Conservation (phyloP, 1,139 yeast species). For the Geotrichum carabidarum region DNA sequence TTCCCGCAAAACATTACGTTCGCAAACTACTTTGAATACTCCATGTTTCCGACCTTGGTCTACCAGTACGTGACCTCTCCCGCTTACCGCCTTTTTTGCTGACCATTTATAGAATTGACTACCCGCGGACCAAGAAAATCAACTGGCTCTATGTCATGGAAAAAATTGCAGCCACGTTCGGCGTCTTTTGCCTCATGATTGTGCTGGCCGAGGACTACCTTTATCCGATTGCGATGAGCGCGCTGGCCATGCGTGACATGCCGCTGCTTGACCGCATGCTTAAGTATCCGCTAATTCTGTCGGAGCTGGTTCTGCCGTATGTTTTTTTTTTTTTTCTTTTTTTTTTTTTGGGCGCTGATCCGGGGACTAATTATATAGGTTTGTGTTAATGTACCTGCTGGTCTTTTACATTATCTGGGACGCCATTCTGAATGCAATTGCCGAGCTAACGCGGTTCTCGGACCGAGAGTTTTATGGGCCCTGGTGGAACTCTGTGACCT, state of each 20-base stretch:
- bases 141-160: conserved; percentile 67
- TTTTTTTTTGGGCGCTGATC: conserved; percentile 16
- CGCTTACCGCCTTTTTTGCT: neutral
- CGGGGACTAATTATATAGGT: neutral
- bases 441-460: conserved; percentile 78
- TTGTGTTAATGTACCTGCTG: conserved; percentile 59
- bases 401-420: conserved; percentile 93
- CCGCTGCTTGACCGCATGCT: conserved; percentile 46
- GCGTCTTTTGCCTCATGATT: conserved; percentile 78
- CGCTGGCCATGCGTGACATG: conserved; percentile 47
- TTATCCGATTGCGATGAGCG: conserved; percentile 68
- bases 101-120: conserved; percentile 42
- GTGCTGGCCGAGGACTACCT: conserved; percentile 71
- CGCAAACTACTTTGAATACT: conserved; percentile 61
- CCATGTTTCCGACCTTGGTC: conserved; percentile 90
- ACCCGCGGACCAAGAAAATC: conserved; percentile 66
- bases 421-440: conserved; percentile 78
- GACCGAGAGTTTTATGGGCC: conserved; percentile 91
- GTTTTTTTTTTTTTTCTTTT: conserved; percentile 30
- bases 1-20: conserved; percentile 74
- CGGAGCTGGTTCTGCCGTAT: conserved; percentile 75
- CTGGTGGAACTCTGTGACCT: conserved; percentile 95
- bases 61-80: conserved; percentile 28
- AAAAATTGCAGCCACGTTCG: conserved; percentile 75
- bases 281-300: conserved; percentile 55